A percentile compares a stretch with the other conserved stretches of the same genome.
phyloP scores from a whole-genome alignment of 257 asterid species.

The Solanum piurae region DNA sequence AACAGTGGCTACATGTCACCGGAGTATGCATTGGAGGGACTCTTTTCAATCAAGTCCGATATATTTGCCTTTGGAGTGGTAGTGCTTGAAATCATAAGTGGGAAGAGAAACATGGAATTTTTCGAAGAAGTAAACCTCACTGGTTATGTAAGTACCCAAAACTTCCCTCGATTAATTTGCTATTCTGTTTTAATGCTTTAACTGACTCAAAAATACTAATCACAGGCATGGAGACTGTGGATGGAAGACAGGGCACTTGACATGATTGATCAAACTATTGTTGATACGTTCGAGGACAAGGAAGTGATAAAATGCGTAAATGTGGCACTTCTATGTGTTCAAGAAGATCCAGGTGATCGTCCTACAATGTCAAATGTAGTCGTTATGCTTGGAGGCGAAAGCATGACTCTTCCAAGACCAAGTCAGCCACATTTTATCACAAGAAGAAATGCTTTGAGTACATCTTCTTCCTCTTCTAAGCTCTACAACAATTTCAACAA shows the following conservation, averaged over 20 bases:
- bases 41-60: conserved; percentile 15
- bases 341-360: conserved; percentile 20
- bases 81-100: conserved; percentile 18
- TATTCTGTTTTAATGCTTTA: neutral
- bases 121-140: conserved; percentile 12
- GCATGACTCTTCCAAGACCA: conserved; percentile 8
- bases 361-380: conserved; percentile 23
- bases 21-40: conserved; percentile 17
- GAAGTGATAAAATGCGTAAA: conserved; percentile 10
- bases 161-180: neutral
- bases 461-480: conserved; percentile 2
- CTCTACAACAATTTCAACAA: neutral
- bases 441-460: neutral
- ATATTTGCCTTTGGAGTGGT: conserved; percentile 20
- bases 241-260: conserved; percentile 8
- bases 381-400: conserved; percentile 14
- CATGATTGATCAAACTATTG: neutral
- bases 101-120: conserved; percentile 13
- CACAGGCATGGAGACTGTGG: conserved; percentile 26
- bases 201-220: neutral
- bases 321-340: conserved; percentile 22
- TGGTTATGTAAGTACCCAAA: conserved; percentile 14
- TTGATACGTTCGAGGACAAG: neutral
- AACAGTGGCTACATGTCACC: conserved; percentile 24
- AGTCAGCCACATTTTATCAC: conserved; percentile 11